A percentile compares a stretch with the other conserved stretches of the same genome.
Evolutionary conservation across 129 eudicot genomes (phyloP).

Genomic region (Logfia minima): DNA sequence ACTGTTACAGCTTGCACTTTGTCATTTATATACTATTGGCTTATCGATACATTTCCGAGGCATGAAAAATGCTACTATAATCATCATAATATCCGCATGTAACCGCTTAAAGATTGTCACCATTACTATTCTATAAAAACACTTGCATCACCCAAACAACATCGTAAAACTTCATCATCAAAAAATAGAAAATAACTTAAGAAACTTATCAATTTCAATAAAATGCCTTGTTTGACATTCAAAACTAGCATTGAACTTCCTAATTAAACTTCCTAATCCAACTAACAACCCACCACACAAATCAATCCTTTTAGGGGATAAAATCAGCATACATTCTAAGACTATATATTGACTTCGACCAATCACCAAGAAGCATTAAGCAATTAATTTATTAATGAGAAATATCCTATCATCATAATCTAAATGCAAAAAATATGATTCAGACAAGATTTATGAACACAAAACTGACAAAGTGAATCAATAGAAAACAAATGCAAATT

Average conservation of each 20-base stretch:
- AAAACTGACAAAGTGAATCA: neutral
- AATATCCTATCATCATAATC: neutral
- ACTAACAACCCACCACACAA: neutral
- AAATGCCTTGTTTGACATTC: neutral
- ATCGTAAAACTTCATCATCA: neutral
- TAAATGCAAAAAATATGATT: conserved; percentile 11
- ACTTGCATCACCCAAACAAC: neutral
- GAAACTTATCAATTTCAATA: neutral
- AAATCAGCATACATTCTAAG: neutral
- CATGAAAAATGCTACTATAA: neutral
- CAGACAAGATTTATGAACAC: conserved; percentile 1
- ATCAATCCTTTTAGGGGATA: neutral
- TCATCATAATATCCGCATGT: neutral
- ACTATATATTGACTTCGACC: neutral
- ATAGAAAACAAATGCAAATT: conserved; percentile 23
- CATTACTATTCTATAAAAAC: neutral
- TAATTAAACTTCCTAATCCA: neutral
- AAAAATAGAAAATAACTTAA: neutral
- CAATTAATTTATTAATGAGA: neutral
- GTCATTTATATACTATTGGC: neutral
- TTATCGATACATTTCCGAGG: neutral
- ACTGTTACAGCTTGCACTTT: neutral
- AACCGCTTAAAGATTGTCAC: neutral
- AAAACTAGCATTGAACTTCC: neutral
- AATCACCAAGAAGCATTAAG: neutral